phyloP scores from a whole-genome alignment of 2,329 filamentous ascomycete species.

The Pochonia chlamydosporia region DNA sequence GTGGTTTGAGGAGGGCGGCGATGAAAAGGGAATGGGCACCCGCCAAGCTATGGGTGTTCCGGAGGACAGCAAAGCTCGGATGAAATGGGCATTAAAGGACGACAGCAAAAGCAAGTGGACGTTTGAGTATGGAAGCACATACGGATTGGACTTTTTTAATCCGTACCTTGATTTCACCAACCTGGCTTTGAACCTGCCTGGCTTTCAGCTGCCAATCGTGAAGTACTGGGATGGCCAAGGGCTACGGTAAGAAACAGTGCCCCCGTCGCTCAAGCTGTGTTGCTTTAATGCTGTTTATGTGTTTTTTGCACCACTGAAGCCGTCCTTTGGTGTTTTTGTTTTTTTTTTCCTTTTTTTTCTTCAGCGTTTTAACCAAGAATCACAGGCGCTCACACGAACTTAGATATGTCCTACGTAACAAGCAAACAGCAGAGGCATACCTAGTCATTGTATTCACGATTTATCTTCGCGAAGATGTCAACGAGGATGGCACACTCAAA shows the following conservation, averaged over 20 bases:
- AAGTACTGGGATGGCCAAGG: constrained; percentile 77
- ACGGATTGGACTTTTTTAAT: constrained; percentile 73
- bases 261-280: constrained; percentile 3
- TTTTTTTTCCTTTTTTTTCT: not conserved
- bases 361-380: constrained; percentile 13
- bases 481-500: constrained; percentile 52
- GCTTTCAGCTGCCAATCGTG: constrained; percentile 67
- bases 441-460: constrained; percentile 78
- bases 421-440: constrained; percentile 65
- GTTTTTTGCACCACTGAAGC: not conserved
- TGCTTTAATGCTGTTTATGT: too few species aligned
- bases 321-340: too few species aligned
- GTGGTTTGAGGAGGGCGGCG: constrained; percentile 61
- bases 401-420: constrained; percentile 89
- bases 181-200: constrained; percentile 65
- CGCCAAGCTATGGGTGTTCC: constrained; percentile 47
- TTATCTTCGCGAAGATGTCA: constrained; percentile 60
- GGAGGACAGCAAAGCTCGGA: constrained; percentile 43
- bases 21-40: constrained; percentile 44
- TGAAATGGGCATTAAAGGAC: constrained; percentile 51
- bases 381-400: constrained; percentile 70
- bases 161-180: constrained; percentile 81
- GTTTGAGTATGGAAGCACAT: constrained; percentile 48
- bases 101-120: constrained; percentile 46
- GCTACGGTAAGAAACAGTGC: constrained; percentile 51